Evolutionary conservation across 179 eudicot species (phyloP).

Genomic region (Silene noctiflora): DNA sequence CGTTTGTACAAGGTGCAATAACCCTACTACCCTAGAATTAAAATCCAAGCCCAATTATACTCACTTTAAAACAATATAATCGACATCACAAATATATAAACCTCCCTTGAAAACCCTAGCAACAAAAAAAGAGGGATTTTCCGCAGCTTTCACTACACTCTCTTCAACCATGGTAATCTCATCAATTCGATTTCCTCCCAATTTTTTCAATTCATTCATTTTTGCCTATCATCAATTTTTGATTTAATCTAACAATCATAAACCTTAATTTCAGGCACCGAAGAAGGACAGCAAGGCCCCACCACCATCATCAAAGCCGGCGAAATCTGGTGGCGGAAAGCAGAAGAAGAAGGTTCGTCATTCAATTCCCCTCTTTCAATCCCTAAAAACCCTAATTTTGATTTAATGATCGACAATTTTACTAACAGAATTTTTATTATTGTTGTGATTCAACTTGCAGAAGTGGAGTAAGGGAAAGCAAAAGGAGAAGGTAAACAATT

Average conservation of each 20-base stretch:
- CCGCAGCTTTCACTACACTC: not conserved
- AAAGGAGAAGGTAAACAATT: constrained; percentile 96
- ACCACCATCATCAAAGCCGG: constrained; percentile 82
- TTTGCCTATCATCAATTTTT: no score
- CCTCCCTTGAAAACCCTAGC: not conserved
- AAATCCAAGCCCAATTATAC: not conserved
- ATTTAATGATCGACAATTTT: not conserved
- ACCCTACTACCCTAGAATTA: no score
- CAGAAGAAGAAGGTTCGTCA: constrained; percentile 80
- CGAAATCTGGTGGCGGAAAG: constrained; percentile 89
- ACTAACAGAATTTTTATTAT: not conserved
- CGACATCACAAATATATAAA: no score
- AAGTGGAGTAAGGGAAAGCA: constrained; percentile 98
- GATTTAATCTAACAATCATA: not conserved
- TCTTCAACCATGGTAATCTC: constrained; percentile 10
- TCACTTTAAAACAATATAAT: not conserved
- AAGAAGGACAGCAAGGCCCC: constrained; percentile 69
- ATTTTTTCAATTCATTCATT: not conserved
- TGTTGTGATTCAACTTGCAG: constrained; percentile 34
- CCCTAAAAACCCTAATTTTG: not conserved
- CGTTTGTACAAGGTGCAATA: no score
- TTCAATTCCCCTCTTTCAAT: not conserved
- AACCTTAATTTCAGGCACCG: constrained; percentile 49
- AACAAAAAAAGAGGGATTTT: not conserved
- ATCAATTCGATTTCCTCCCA: not conserved